Percentiles rank a stretch among this genome's conserved stretches.
These are phyloP conservation scores for Plasmodium gonderi DNA, from an alignment of 169 alveolate species.

Conservation along the genomic window DNA sequence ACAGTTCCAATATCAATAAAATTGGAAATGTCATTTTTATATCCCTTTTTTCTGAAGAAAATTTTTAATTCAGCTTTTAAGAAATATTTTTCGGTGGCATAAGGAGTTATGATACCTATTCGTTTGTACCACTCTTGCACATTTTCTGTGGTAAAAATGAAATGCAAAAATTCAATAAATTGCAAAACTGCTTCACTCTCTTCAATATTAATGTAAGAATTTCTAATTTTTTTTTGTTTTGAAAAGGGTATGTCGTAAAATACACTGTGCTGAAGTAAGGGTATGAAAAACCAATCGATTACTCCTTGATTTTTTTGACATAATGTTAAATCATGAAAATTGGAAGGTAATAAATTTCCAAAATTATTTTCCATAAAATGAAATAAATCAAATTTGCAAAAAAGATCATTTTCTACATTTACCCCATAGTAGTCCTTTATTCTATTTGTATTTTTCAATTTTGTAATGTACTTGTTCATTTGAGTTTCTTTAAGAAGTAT, in stretches of 20 bases:
- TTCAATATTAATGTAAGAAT: constrained; percentile 71
- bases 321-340: constrained; percentile 31
- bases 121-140: constrained; percentile 28
- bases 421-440: not conserved
- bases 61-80: constrained; percentile 68
- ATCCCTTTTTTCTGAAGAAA: constrained; percentile 28
- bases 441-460: not conserved
- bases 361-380: constrained; percentile 34
- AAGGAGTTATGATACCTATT: constrained; percentile 86
- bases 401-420: constrained; percentile 25
- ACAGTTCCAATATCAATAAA: constrained; percentile 96
- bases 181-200: constrained; percentile 73
- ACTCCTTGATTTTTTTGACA: constrained; percentile 41
- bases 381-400: constrained; percentile 41
- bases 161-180: constrained; percentile 72
- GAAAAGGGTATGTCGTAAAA: constrained; percentile 72
- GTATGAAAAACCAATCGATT: constrained; percentile 79
- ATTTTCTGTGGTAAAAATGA: constrained; percentile 77
- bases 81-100: constrained; percentile 80
- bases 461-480: constrained; percentile 6
- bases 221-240: constrained; percentile 41
- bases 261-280: constrained; percentile 76
- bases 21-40: constrained; percentile 44
- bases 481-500: constrained; percentile 17
- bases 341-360: constrained; percentile 24